Evolutionary conservation across 768 basidiomycete species (phyloP).

Genomic region (Pholiota microspora): DNA sequence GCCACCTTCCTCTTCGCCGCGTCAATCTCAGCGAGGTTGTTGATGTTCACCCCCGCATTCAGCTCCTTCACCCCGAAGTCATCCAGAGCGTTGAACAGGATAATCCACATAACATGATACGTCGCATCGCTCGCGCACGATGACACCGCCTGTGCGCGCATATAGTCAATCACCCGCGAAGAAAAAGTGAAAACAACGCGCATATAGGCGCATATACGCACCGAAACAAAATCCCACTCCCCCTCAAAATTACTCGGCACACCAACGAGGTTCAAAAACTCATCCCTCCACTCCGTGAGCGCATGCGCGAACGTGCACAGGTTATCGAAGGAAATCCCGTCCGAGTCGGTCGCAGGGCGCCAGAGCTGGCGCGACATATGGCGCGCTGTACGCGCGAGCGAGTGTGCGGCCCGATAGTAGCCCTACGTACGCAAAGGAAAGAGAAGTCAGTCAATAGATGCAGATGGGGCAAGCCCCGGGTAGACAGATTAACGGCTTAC

Average conservation of each 20-base stretch:
- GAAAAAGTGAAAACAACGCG: too few relatives aligned
- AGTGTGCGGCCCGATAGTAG: constrained; percentile 81
- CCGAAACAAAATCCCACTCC: constrained; percentile 87
- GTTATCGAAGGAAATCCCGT: constrained; percentile 74
- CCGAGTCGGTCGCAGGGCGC: constrained; percentile 71
- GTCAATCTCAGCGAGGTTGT: constrained; percentile 53
- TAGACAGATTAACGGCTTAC: constrained; percentile 36
- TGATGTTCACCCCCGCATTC: constrained; percentile 41
- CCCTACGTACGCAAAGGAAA: constrained; percentile 45
- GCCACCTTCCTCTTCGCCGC: constrained; percentile 65
- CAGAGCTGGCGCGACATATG: constrained; percentile 80
- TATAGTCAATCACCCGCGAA: too few relatives aligned
- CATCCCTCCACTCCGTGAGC: constrained; percentile 71
- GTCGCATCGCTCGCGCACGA: constrained; percentile 83
- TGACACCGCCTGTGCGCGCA: constrained; percentile 41
- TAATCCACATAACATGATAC: constrained; percentile 91
- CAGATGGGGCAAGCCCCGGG: background rate
- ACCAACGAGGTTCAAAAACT: constrained; percentile 75
- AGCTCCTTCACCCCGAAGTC: constrained; percentile 82
- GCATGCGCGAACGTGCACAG: constrained; percentile 53
- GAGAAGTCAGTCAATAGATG: constrained; percentile 1
- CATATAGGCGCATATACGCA: constrained; percentile 27
- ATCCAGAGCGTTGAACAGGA: constrained; percentile 76
- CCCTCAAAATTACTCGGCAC: constrained; percentile 83
- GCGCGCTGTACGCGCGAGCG: constrained; percentile 79